Evolutionary conservation across 164 flowering plant species (phyloP).

Genomic region (Nymphaea colorata): DNA sequence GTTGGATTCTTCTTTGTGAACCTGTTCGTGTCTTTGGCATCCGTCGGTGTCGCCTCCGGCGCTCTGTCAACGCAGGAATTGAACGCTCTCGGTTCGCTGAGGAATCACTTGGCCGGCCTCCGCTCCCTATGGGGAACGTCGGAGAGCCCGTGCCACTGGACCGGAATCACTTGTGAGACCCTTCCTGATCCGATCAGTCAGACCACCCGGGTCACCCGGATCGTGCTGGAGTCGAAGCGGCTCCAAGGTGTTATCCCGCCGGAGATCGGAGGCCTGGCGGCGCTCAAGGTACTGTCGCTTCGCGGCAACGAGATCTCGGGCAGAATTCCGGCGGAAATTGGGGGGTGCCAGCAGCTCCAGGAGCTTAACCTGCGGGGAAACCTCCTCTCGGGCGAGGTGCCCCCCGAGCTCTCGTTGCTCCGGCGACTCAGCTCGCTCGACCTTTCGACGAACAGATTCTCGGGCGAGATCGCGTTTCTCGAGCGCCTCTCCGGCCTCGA

Average conservation of each 20-base stretch:
- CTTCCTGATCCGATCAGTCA: background rate
- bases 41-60: background rate
- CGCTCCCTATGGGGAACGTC: background rate
- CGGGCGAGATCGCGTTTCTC: background rate
- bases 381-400: background rate
- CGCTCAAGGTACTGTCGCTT: background rate
- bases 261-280: background rate
- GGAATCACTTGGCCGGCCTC: background rate
- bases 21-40: background rate
- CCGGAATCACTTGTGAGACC: slow-evolving; percentile 1
- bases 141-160: background rate
- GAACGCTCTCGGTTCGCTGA: background rate
- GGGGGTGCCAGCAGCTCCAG: background rate
- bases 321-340: background rate
- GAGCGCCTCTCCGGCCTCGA: background rate
- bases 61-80: background rate
- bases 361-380: background rate
- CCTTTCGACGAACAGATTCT: background rate
- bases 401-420: background rate
- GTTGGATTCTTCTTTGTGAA: background rate
- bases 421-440: background rate
- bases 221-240: background rate
- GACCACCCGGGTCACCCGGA: background rate
- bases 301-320: background rate
- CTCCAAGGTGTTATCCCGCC: background rate